phyloP scores from a whole-genome alignment of 1,284 basidiomycete species.

The Apiotrichum gamsii region DNA sequence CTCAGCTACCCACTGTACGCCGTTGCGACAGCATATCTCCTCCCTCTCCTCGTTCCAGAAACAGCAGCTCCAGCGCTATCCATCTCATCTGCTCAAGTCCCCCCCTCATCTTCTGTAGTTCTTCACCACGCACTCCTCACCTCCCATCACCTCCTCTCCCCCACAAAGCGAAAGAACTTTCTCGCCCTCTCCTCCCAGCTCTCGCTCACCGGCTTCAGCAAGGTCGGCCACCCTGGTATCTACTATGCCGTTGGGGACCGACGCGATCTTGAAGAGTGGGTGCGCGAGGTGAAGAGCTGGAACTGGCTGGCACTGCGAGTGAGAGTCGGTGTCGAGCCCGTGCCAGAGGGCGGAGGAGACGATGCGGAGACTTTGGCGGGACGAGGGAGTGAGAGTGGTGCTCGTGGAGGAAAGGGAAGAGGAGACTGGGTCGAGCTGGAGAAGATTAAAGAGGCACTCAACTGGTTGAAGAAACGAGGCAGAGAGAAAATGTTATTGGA shows the following conservation, averaged over 20 bases:
- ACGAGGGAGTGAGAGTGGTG: conserved; percentile 23
- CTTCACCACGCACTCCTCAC: conserved; percentile 60
- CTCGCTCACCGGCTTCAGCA: conserved; percentile 59
- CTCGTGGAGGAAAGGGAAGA: conserved; percentile 32
- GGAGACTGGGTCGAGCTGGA: conserved; percentile 54
- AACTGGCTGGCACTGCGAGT: conserved; percentile 67
- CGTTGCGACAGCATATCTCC: conserved; percentile 55
- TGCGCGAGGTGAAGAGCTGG: conserved; percentile 63
- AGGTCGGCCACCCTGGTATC: conserved; percentile 65
- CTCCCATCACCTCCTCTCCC: conserved; percentile 66
- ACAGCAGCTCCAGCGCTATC: neutral
- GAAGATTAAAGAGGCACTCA: conserved; percentile 63
- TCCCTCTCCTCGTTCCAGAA: conserved; percentile 52
- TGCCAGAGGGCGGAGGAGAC: conserved; percentile 18
- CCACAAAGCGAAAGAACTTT: conserved; percentile 60
- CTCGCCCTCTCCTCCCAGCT: conserved; percentile 58
- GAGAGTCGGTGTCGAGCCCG: conserved; percentile 48
- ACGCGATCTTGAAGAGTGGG: conserved; percentile 58
- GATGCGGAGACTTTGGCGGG: conserved; percentile 43
- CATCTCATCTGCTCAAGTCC: neutral
- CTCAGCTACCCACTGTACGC: conserved; percentile 60
- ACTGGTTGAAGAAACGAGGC: conserved; percentile 55
- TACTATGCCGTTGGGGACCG: conserved; percentile 61
- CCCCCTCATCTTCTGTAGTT: too few species aligned
- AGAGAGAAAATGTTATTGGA: conserved; percentile 57